Evolutionary conservation across 768 basidiomycete species (phyloP).

Genomic region (Cyathus striatus): DNA sequence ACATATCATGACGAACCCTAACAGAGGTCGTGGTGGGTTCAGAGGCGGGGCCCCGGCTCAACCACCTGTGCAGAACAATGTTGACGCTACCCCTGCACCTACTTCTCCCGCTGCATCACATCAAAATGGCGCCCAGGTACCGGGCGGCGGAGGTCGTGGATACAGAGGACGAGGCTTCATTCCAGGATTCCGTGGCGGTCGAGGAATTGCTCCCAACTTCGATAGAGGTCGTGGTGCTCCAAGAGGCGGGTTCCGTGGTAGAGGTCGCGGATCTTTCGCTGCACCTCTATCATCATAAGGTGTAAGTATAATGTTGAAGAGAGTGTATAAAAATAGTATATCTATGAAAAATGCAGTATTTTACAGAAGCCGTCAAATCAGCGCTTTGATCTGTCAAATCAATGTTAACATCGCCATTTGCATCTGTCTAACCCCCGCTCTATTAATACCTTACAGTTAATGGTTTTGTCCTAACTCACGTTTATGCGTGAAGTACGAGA

Average conservation of each 20-base stretch:
- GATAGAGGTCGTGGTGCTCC: slow-evolving; percentile 28
- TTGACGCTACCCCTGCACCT: slow-evolving; percentile 5
- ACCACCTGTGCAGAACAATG: slow-evolving; percentile 1
- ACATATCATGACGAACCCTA: slow-evolving; percentile 77
- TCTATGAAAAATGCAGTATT: too few species aligned
- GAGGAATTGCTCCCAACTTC: slow-evolving; percentile 19
- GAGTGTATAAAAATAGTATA: too few species aligned
- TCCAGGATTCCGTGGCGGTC: slow-evolving; percentile 24
- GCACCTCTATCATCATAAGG: slow-evolving; percentile 22
- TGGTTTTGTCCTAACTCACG: too few species aligned
- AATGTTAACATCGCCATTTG: too few species aligned
- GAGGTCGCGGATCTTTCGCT: slow-evolving; percentile 25
- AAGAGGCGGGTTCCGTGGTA: slow-evolving; percentile 30
- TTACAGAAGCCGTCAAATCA: too few species aligned
- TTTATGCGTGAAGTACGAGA: too few species aligned
- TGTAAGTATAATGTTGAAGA: background rate
- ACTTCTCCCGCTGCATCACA: slow-evolving; percentile 5
- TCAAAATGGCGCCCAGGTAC: slow-evolving; percentile 11
- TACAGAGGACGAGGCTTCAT: slow-evolving; percentile 18
- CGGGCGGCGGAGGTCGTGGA: slow-evolving; percentile 14
- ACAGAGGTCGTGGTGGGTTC: slow-evolving; percentile 40
- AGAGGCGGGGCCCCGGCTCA: slow-evolving; percentile 23
- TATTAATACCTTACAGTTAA: too few species aligned
- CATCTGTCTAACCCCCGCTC: too few species aligned
- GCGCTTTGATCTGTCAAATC: too few species aligned